Evolutionary conservation across 2,329 filamentous ascomycete genomes (phyloP).

Genomic region (Proliferodiscus dingleyae): DNA sequence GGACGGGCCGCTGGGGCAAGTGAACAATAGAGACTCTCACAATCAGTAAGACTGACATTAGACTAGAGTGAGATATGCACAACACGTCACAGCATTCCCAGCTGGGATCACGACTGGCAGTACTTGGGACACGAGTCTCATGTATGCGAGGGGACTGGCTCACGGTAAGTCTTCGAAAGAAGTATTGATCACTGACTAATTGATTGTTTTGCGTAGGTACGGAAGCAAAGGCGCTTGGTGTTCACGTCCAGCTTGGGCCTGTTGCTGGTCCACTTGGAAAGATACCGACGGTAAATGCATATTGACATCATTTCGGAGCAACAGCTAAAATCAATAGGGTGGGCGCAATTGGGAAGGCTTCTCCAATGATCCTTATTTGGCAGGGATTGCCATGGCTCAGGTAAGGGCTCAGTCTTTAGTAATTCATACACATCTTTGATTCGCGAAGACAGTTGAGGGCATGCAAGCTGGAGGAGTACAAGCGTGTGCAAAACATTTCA

Average conservation of each 20-base stretch:
- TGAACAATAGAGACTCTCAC: not conserved
- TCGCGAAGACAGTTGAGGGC: constrained; percentile 50
- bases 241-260: constrained; percentile 72
- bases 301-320: constrained; percentile 55
- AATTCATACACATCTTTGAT: not conserved
- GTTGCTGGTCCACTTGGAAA: constrained; percentile 72
- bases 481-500: constrained; percentile 54
- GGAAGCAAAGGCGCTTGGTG: constrained; percentile 65
- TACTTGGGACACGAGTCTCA: constrained; percentile 74
- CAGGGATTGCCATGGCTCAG: constrained; percentile 56
- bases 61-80: constrained; percentile 55
- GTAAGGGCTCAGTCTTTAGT: constrained; percentile 7
- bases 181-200: too few relatives aligned
- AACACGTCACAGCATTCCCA: constrained; percentile 70
- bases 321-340: constrained; percentile 50
- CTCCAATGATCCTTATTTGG: constrained; percentile 71
- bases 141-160: constrained; percentile 62
- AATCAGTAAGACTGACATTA: not conserved
- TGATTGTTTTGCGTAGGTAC: too few relatives aligned
- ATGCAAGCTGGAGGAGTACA: constrained; percentile 49
- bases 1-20: constrained; percentile 67
- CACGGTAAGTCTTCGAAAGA: too few relatives aligned
- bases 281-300: constrained; percentile 42
- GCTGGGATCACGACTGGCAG: constrained; percentile 74
- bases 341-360: constrained; percentile 85